phyloP scores from a whole-genome alignment of 345 rosid genomes.

The Euphorbia peplus region DNA sequence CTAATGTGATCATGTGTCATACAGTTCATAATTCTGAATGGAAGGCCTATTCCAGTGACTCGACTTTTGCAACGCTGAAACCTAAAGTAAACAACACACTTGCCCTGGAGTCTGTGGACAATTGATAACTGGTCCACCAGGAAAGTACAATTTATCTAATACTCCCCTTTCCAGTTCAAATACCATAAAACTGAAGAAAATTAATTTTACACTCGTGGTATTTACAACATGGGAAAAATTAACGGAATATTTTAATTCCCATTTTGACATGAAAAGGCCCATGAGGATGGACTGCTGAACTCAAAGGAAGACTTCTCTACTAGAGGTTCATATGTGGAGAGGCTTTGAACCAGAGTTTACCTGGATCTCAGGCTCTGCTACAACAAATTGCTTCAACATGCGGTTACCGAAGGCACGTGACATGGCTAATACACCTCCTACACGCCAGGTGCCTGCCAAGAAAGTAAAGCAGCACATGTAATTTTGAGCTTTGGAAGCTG shows the following conservation, averaged over 20 bases:
- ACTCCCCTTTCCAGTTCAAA: background rate
- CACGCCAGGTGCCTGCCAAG: constrained; percentile 94
- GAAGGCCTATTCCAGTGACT: background rate
- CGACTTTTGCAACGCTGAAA: background rate
- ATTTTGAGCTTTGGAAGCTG: background rate
- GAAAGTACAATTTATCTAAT: background rate
- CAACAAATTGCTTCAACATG: constrained; percentile 95
- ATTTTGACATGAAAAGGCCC: background rate
- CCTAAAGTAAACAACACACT: background rate
- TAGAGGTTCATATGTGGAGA: background rate
- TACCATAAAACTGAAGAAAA: background rate
- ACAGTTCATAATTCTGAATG: background rate
- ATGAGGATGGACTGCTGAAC: background rate
- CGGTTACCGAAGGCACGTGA: constrained; percentile 98
- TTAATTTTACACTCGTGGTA: background rate
- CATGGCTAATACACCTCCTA: constrained; percentile 99
- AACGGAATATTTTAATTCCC: background rate
- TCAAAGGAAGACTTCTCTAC: background rate
- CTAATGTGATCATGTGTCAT: no score
- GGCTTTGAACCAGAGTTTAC: constrained; percentile 31
- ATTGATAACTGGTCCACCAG: background rate
- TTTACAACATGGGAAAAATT: background rate
- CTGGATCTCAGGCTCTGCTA: constrained; percentile 99
- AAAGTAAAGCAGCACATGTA: constrained; percentile 4
- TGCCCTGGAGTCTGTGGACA: background rate